Conservation (phyloP, 148 eudicot genomes). For the Simmondsia chinensis region DNA sequence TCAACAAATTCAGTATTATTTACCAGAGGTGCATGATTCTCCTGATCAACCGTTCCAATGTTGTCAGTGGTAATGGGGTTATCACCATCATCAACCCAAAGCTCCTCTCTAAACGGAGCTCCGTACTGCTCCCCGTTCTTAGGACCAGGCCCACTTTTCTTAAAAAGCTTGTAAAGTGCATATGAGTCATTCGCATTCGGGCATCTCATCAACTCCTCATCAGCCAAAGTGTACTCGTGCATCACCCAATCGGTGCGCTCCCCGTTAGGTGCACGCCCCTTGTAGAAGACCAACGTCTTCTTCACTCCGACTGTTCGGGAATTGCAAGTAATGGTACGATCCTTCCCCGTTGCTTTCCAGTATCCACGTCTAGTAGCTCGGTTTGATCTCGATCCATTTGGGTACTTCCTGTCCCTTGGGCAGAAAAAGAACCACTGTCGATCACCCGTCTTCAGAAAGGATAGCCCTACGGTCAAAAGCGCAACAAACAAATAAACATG, state of each 20-base stretch:
- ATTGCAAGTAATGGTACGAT: slow-evolving; percentile 48
- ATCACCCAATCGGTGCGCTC: slow-evolving; percentile 94
- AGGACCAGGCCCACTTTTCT: slow-evolving; percentile 96
- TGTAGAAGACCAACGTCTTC: slow-evolving; percentile 79
- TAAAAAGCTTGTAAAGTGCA: slow-evolving; percentile 73
- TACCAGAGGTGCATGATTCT: slow-evolving; percentile 13
- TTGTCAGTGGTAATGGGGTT: slow-evolving; percentile 8
- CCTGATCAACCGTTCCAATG: slow-evolving; percentile 13
- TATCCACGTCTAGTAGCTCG: slow-evolving; percentile 76
- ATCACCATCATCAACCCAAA: slow-evolving; percentile 75
- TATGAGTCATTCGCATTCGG: slow-evolving; percentile 43
- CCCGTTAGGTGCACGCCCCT: slow-evolving; percentile 88
- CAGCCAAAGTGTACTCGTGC: slow-evolving; percentile 84
- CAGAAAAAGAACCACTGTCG: slow-evolving; percentile 94
- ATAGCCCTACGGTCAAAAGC: slow-evolving; percentile 15
- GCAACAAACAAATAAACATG: neutral
- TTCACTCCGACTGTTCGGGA: slow-evolving; percentile 72
- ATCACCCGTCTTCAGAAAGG: slow-evolving; percentile 64
- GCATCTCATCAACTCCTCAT: slow-evolving; percentile 79
- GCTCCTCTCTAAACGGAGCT: slow-evolving; percentile 90
- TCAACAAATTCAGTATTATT: slow-evolving; percentile 10
- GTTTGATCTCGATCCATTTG: slow-evolving; percentile 79
- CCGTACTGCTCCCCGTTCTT: slow-evolving; percentile 97
- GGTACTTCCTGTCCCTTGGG: slow-evolving; percentile 86
- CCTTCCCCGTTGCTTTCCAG: slow-evolving; percentile 99